Evolutionary conservation across 495 filamentous ascomycete genomes (phyloP), one percentile per base, ranked within the genome.

Genomic region (Penicillium parvum): DNA sequence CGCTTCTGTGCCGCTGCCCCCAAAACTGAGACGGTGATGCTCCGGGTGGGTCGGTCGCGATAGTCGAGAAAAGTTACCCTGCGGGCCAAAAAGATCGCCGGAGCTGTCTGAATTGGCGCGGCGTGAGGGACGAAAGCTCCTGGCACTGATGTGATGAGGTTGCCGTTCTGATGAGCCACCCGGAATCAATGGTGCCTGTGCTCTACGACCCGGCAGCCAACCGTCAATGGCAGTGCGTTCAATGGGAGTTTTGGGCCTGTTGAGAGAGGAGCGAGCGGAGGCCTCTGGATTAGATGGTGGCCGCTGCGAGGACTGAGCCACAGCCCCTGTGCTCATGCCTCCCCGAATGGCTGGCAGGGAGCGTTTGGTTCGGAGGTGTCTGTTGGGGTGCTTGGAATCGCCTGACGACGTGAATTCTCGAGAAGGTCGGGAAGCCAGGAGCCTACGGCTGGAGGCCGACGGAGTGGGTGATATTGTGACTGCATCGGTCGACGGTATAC

Each of bases 331-430:
- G 20, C 68, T 72, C 18, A 59, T 57, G 21, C 65, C 52, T 38
- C 69, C 70, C 37, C 86, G 76, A 69, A 96, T 85, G 17, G 77
- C 80, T 17, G 92, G 89, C 65, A 94, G 76, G 5, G 94, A 97
- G 36, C 90, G 80, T 69, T 97, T 97, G 19, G 88, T 68, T 58
- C 82, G 83, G 25, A 97, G 71, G 49, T 92, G 86, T 17, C 84
- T 77, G 55, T 71, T 81, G 10, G 84, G 84, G 9, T 85, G 83
- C 19, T 81, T 84, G 4, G 78, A 77, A 50, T 86, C 83, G 33
- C 57, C 65, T 27, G 69, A 64, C 16, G 77, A 60, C 14, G 33
- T 9, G 8, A 68, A 63, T 15, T 72, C 71, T 17, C 71, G 74
- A 7, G 82, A 76, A 15, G 76, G 50, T 40, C 82, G 82, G 19